Percentiles rank a stretch among this genome's conserved stretches.
Evolutionary conservation across 768 basidiomycete genomes (phyloP).

Genomic region (Chalciporus piperatus): DNA sequence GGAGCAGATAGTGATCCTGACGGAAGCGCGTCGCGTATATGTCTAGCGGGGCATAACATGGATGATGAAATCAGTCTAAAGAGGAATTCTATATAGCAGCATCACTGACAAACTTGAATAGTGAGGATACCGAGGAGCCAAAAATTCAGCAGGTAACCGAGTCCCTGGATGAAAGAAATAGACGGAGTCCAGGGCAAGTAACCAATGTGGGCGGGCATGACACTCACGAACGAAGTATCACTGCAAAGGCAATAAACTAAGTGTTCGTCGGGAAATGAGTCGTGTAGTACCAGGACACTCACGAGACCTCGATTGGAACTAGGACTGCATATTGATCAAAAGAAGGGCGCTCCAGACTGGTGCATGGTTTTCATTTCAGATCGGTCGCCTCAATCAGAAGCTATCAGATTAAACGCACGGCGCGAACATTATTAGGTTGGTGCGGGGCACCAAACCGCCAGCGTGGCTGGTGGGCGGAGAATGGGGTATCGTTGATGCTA

Average conservation of each 20-base stretch:
- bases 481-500: too few species aligned
- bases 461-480: too few species aligned
- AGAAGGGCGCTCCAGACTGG: too few species aligned
- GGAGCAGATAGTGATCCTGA: neutral
- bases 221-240: constrained; percentile 6
- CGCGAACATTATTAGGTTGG: too few species aligned
- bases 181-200: neutral
- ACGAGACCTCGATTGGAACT: constrained; percentile 9
- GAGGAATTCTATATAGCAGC: too few species aligned
- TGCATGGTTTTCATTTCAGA: too few species aligned
- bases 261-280: neutral
- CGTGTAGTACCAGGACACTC: neutral
- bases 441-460: too few species aligned
- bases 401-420: too few species aligned
- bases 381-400: too few species aligned
- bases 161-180: neutral
- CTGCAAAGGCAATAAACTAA: neutral
- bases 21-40: neutral
- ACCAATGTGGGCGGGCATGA: neutral
- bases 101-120: constrained; percentile 8
- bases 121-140: constrained; percentile 3
- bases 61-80: neutral
- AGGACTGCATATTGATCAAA: neutral
- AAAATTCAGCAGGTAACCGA: constrained; percentile 12
- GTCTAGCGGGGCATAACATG: neutral